Evolutionary conservation across 371 early-diverging fungal species (phyloP).

Genomic region (Rhizopus delemar): DNA sequence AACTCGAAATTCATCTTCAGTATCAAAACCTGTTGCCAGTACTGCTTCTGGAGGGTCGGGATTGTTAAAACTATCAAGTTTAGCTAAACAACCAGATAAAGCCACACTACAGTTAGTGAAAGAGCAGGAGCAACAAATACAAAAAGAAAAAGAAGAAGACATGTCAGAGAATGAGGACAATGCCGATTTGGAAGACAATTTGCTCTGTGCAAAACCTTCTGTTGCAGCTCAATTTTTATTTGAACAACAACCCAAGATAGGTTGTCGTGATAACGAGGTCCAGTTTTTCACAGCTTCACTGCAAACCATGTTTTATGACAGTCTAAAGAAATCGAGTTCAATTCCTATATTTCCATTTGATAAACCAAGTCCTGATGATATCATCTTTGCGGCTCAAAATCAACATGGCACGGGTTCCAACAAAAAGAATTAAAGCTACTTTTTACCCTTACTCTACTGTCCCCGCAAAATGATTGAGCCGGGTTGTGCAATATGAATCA

Average conservation of each 20-base stretch:
- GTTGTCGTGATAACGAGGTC: background rate
- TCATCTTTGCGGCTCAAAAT: conserved; percentile 65
- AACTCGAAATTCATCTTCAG: conserved; percentile 6
- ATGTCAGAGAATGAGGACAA: no score
- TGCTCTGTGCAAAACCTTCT: conserved; percentile 47
- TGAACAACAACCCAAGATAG: conserved; percentile 14
- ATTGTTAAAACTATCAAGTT: background rate
- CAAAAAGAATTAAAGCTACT: conserved; percentile 1
- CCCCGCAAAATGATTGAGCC: background rate
- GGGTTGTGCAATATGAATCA: no score
- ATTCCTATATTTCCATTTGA: conserved; percentile 66
- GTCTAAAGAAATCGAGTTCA: conserved; percentile 19
- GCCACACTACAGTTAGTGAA: background rate
- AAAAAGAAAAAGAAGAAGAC: conserved; percentile 4
- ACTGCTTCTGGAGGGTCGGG: background rate
- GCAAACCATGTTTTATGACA: conserved; percentile 31
- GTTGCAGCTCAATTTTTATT: conserved; percentile 51
- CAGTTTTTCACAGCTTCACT: conserved; percentile 1
- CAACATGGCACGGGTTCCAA: conserved; percentile 33
- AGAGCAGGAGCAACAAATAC: background rate
- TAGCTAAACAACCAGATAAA: background rate
- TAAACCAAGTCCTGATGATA: conserved; percentile 84
- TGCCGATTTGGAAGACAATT: background rate
- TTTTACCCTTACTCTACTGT: conserved; percentile 8
- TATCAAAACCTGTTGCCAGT: background rate